A percentile compares a stretch with the other conserved stretches of the same genome.
These are phyloP conservation scores for Carex parvula DNA, from an alignment of 176 grass and related monocot genomes.

Conservation along the genomic window DNA sequence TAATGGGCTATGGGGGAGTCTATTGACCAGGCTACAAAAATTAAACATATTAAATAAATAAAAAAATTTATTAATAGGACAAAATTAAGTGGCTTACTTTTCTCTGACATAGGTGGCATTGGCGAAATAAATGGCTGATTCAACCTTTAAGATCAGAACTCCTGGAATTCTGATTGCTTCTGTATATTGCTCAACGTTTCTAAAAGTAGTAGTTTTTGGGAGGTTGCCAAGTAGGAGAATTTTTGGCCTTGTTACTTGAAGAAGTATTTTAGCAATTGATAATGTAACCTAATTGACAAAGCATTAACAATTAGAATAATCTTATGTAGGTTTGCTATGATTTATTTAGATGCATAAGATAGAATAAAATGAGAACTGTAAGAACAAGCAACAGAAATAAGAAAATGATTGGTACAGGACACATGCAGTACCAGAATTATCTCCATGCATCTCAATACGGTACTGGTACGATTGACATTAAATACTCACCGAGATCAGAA, in stretches of 20 bases:
- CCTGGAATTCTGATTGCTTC: conserved; percentile 61
- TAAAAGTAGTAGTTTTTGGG: conserved; percentile 54
- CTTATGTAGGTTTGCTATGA: background rate
- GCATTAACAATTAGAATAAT: background rate
- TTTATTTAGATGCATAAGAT: background rate
- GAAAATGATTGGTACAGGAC: background rate
- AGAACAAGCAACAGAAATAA: background rate
- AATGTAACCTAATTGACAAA: conserved; percentile 49
- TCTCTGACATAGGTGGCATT: conserved; percentile 85
- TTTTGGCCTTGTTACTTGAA: conserved; percentile 82
- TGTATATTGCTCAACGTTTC: conserved; percentile 71
- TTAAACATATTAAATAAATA: background rate
- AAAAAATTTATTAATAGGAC: background rate
- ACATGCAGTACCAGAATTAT: too few species aligned
- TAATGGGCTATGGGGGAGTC: background rate
- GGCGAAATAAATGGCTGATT: conserved; percentile 83
- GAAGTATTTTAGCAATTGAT: conserved; percentile 71
- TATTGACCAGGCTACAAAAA: background rate
- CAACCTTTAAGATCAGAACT: conserved; percentile 60
- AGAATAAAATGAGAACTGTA: background rate
- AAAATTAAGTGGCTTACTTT: conserved; percentile 42
- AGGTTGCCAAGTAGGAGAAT: conserved; percentile 67
- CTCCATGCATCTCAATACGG: background rate
- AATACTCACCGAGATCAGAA: conserved; percentile 58
- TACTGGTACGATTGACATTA: background rate